phyloP scores from a whole-genome alignment of 371 early-diverging fungal species.

The Apophysomyces trapeziformis region DNA sequence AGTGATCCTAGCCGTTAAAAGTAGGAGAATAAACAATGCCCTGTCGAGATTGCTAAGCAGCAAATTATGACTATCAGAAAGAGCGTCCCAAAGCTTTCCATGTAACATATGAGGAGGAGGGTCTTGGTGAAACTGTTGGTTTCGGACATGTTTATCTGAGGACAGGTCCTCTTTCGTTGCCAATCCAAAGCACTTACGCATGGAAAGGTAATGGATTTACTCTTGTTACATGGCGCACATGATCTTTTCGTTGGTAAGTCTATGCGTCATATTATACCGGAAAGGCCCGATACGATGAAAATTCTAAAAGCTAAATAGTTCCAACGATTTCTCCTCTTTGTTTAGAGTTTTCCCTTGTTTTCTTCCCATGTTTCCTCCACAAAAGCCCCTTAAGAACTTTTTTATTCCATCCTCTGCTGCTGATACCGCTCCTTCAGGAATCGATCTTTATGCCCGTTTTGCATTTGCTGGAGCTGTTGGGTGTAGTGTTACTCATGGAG shows the following conservation, averaged over 20 bases:
- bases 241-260: too few relatives aligned
- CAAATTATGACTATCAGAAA: too few relatives aligned
- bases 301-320: not conserved
- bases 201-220: too few relatives aligned
- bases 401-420: slow-evolving; percentile 51
- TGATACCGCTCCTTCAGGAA: slow-evolving; percentile 65
- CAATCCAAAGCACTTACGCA: not conserved
- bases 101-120: too few relatives aligned
- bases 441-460: slow-evolving; percentile 71
- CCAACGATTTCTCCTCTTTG: not conserved
- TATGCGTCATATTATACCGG: not conserved
- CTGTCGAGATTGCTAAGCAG: too few relatives aligned
- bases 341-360: slow-evolving; percentile 14
- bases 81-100: too few relatives aligned
- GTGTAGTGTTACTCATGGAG: slow-evolving; percentile 79
- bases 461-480: slow-evolving; percentile 78
- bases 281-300: not conserved
- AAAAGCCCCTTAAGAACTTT: slow-evolving; percentile 47
- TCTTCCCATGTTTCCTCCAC: slow-evolving; percentile 42
- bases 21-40: too few relatives aligned
- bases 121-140: too few relatives aligned
- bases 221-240: too few relatives aligned
- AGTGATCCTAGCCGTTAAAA: too few relatives aligned
- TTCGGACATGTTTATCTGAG: too few relatives aligned
- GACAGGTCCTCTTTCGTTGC: not conserved